Base-by-base conservation (phyloP, 805 yeast genomes). In the Brettanomyces bruxellensis region DNA sequence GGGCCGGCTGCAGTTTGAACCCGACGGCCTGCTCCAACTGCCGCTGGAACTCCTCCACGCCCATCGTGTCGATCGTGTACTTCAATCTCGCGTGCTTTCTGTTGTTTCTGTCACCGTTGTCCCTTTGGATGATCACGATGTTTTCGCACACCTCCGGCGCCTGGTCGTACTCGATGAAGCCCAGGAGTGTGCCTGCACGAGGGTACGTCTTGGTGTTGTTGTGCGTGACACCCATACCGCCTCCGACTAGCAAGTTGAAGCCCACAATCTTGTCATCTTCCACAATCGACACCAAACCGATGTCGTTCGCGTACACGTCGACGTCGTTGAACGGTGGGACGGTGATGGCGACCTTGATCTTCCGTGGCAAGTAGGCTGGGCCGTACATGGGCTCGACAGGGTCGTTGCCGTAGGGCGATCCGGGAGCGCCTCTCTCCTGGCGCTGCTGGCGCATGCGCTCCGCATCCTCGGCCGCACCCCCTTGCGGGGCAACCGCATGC, bases 201-300 rank as follows among this genome's bases (percentile, higher is more conserved):
- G 98, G 98, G 63, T 91, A 91, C 0, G 98, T 91, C 75, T 91
- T 91, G 61, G 83, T 84, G 72, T 91, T 91, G 75, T 90, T 91
- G 66, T 91, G 98, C 12, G 98, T 91, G 38, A 95, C 79, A 58
- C 98, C 98, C 98, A 91, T 91, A 75, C 98, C 98, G 71, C 98
- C 98, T 66, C 98, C 98, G 53, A 83, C 95, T 50, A 85, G 76
- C 45, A 91, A 79, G 59, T 91, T 91, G 74, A 79, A 91, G 47
- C 98, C 98, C 49, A 73, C 62, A 40, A 84, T 78, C 18, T 77
- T 73, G 58, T 81, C 75, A 55, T 77, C 78, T 52, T 78, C 79
- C 41, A 88, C 81, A 59, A 91, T 89, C 32, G 96, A 89, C 63
- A 91, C 78, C 55, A 91, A 73, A 55, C 98, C 98, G 55, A 91